These are phyloP conservation scores for Laguncularia racemosa DNA, from an alignment of 345 rosid genomes.

Conservation along the genomic window DNA sequence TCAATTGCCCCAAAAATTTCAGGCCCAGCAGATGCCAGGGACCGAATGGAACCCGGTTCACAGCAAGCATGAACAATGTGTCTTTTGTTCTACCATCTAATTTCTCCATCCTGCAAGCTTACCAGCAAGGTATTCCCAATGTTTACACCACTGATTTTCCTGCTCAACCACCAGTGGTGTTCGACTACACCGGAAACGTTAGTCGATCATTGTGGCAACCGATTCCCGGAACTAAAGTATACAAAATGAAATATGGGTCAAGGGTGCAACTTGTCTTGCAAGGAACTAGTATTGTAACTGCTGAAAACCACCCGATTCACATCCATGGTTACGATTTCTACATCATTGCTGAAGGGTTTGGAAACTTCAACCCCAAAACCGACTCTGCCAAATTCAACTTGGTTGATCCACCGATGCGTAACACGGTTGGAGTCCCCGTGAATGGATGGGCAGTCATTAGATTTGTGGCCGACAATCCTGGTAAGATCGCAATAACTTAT, in stretches of 20 bases:
- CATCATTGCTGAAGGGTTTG: slow-evolving; percentile 75
- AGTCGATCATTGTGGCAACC: slow-evolving; percentile 69
- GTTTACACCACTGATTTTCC: slow-evolving; percentile 90
- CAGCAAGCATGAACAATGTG: slow-evolving; percentile 78
- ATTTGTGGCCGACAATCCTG: slow-evolving; percentile 95
- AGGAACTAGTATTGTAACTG: slow-evolving; percentile 68
- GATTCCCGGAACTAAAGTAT: slow-evolving; percentile 50
- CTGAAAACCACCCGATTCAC: slow-evolving; percentile 92
- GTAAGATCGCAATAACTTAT: slow-evolving; percentile 18
- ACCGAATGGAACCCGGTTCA: slow-evolving; percentile 79
- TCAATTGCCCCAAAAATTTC: slow-evolving; percentile 56
- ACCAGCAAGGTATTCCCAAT: slow-evolving; percentile 48
- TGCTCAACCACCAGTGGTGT: slow-evolving; percentile 46
- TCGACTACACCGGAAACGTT: slow-evolving; percentile 83
- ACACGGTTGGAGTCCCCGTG: slow-evolving; percentile 68
- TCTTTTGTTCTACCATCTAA: slow-evolving; percentile 69
- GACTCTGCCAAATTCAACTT: slow-evolving; percentile 74
- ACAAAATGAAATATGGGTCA: slow-evolving; percentile 63
- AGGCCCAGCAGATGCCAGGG: slow-evolving; percentile 54
- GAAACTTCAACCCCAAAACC: slow-evolving; percentile 66
- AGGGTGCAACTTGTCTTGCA: slow-evolving; percentile 79
- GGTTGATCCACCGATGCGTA: slow-evolving; percentile 83
- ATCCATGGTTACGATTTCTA: slow-evolving; percentile 94
- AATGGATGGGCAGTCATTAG: slow-evolving; percentile 93
- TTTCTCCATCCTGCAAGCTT: slow-evolving; percentile 72